These are phyloP conservation scores for Chaetomium tenue DNA, from an alignment of 495 filamentous ascomycete genomes.

Conservation along the genomic window DNA sequence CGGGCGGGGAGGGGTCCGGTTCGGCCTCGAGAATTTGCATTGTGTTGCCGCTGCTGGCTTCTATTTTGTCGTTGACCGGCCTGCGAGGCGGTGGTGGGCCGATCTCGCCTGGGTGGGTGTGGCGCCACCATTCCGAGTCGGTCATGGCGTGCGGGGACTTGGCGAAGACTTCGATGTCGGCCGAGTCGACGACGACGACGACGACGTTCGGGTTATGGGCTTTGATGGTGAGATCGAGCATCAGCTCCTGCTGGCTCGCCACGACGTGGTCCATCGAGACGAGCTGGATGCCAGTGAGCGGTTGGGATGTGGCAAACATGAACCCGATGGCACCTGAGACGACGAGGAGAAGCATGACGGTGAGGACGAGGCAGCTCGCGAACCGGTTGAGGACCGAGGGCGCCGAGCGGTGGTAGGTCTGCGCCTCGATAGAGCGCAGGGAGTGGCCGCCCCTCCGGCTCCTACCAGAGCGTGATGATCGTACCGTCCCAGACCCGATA, in stretches of 20 bases:
- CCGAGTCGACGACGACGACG: conserved; percentile 73
- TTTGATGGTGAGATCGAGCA: conserved; percentile 85
- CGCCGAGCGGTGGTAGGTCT: conserved; percentile 59
- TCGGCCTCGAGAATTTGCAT: conserved; percentile 42
- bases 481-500: conserved; percentile 49
- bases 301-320: conserved; percentile 85
- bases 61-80: not conserved
- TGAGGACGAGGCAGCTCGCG: conserved; percentile 74
- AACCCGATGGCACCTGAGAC: conserved; percentile 81
- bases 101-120: conserved; percentile 48
- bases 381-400: conserved; percentile 67
- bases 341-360: conserved; percentile 70
- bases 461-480: conserved; percentile 60
- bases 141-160: conserved; percentile 82
- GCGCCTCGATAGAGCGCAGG: conserved; percentile 71
- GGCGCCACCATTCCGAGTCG: conserved; percentile 68
- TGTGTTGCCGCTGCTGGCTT: not conserved
- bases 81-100: conserved; percentile 31
- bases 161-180: conserved; percentile 90
- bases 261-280: conserved; percentile 81
- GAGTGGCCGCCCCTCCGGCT: conserved; percentile 57
- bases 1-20: conserved; percentile 58
- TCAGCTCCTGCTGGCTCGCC: conserved; percentile 90
- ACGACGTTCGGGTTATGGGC: conserved; percentile 92
- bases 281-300: conserved; percentile 72